Evolutionary conservation across 495 filamentous ascomycete genomes (phyloP), one percentile per base, ranked within the genome.

Genomic region (Hyaloscypha variabilis): DNA sequence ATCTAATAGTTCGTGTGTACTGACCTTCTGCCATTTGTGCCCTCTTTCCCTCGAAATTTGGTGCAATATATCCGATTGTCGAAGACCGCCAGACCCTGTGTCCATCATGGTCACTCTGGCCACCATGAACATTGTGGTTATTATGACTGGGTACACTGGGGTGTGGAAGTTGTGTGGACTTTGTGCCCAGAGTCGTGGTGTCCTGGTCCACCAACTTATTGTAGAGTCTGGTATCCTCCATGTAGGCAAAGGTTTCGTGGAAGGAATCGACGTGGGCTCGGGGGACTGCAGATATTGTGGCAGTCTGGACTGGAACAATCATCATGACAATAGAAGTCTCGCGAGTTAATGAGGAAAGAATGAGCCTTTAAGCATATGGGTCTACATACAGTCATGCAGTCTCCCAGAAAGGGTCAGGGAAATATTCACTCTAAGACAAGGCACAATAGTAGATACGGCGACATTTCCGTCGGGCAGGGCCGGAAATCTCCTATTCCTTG

Each of bases 41-140:
- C 69, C 88, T 85, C 78, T 97, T 97, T 68, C 95, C 95, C 79
- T 92, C 89, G 68, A 99, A 99, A 61, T 91, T 92, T 36, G 94
- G 93, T 8, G 94, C 93, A 63, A 97, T 87, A 78, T 99, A 99
- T 69, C 95, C 95, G 19, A 94, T 88, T 19, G 93, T 94, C 69
- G 92, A 88, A 69, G 95, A 94, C 10, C 91, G 91, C 39, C 97
- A 81, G 30, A 96, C 81, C 49, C 86, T 76, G 70, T 85, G 82
- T 19, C 81, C 82, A 64, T 72, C 67, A 34, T 34, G 31, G 8
- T 34, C 31, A 6, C 31, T 34, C 31, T 34, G 31, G 31, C 31
- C 31, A 34, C 13, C 13, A 13, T 34, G 31, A 25, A 63, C 68
- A 69, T 83, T 85, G 67, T 77, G 79, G 62, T 80, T 80, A 69